Evolutionary conservation across 2,329 filamentous ascomycete genomes (phyloP).

Genomic region (Scleromitrula shiraiana): DNA sequence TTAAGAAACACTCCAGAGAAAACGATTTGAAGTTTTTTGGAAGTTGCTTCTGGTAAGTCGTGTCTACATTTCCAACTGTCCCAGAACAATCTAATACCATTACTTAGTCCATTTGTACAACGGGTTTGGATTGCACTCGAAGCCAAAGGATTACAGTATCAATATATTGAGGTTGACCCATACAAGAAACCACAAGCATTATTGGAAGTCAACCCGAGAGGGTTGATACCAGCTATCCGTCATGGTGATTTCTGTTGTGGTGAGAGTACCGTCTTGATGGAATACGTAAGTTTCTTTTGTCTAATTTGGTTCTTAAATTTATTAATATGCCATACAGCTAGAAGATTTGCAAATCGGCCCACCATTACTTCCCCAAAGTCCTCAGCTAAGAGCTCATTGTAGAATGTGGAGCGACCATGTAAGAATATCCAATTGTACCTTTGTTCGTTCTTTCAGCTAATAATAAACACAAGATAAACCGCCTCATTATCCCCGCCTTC

Average conservation of each 20-base stretch:
- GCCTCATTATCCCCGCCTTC: constrained; percentile 67
- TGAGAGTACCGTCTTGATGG: constrained; percentile 73
- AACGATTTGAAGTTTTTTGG: constrained; percentile 70
- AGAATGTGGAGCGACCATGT: constrained; percentile 78
- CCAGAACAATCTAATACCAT: constrained; percentile 10
- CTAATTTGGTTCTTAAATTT: not conserved
- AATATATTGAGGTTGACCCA: constrained; percentile 80
- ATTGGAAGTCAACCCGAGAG: constrained; percentile 67
- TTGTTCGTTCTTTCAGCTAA: not conserved
- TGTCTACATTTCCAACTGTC: constrained; percentile 11
- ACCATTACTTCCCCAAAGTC: constrained; percentile 54
- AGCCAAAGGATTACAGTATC: constrained; percentile 67
- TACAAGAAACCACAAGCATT: constrained; percentile 65
- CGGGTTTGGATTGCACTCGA: constrained; percentile 86
- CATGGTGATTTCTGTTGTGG: constrained; percentile 77
- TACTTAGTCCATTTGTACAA: constrained; percentile 64
- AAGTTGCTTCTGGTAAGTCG: constrained; percentile 69
- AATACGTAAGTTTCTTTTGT: constrained; percentile 54
- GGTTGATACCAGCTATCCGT: constrained; percentile 66
- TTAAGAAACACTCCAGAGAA: constrained; percentile 61
- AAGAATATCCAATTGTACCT: constrained; percentile 24
- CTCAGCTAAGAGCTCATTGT: constrained; percentile 63
- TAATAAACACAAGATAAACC: constrained; percentile 52
- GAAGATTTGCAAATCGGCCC: constrained; percentile 61
- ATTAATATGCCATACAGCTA: constrained; percentile 44